Evolutionary conservation across 192 early-diverging fungal genomes (phyloP).

Genomic region (Entrophospora sp.): DNA sequence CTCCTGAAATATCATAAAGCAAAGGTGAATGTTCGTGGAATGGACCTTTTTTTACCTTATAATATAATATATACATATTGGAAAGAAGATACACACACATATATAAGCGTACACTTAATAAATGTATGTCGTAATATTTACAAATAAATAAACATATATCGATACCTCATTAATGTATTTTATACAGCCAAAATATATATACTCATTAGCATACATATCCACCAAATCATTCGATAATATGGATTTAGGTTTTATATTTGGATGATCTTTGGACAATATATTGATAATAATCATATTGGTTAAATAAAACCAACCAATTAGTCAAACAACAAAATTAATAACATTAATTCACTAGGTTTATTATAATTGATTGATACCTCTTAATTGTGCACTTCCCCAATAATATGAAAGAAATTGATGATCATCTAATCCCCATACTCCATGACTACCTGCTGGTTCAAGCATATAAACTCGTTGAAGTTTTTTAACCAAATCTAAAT

Average conservation of each 20-base stretch:
- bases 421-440: conserved; percentile 97
- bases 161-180: conserved; percentile 65
- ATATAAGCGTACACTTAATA: too few species aligned
- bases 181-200: conserved; percentile 82
- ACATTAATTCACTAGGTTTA: neutral
- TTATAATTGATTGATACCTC: conserved; percentile 32
- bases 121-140: neutral
- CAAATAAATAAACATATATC: neutral
- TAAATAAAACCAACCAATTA: neutral
- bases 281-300: too few species aligned
- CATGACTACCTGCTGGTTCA: conserved; percentile 95
- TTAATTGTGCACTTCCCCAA: conserved; percentile 86
- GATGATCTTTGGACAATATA: conserved; percentile 39
- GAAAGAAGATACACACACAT: too few species aligned
- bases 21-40: conserved; percentile 86
- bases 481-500: conserved; percentile 68
- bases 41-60: conserved; percentile 46
- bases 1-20: conserved; percentile 86
- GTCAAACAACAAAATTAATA: neutral
- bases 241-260: conserved; percentile 60
- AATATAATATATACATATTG: neutral
- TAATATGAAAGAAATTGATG: conserved; percentile 93
- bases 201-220: conserved; percentile 54
- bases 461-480: conserved; percentile 78
- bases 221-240: conserved; percentile 57